These are phyloP conservation scores for Scheffersomyces segobiensis DNA, from an alignment of 1,139 yeast species.

Conservation along the genomic window DNA sequence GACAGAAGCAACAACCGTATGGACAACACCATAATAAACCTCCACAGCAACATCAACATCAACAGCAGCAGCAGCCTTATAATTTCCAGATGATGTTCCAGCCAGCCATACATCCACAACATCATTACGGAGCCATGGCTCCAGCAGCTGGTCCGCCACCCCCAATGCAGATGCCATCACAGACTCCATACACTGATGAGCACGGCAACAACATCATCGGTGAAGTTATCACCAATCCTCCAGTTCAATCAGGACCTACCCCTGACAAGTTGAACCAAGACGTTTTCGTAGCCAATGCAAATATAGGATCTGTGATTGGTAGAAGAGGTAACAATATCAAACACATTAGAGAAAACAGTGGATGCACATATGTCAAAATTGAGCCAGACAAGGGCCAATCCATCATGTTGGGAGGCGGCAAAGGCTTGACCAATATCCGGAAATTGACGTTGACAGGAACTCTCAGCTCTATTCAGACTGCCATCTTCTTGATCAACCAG, in stretches of 20 bases:
- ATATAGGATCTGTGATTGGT: conserved; percentile 85
- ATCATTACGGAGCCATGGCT: conserved; percentile 21
- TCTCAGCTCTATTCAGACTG: conserved; percentile 69
- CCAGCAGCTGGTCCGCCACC: conserved; percentile 14
- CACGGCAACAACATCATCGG: conserved; percentile 48
- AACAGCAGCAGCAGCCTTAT: conserved; percentile 27
- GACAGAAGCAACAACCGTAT: conserved; percentile 9
- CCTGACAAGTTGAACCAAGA: conserved; percentile 64
- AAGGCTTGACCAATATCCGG: conserved; percentile 58
- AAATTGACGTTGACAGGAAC: conserved; percentile 72
- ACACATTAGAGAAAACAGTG: conserved; percentile 74
- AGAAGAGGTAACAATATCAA: conserved; percentile 83
- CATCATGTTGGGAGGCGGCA: conserved; percentile 56
- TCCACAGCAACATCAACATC: conserved; percentile 17
- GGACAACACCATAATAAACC: conserved; percentile 6
- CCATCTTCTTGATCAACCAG: conserved; percentile 75
- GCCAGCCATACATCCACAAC: conserved; percentile 42
- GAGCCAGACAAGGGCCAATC: conserved; percentile 53
- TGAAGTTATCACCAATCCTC: conserved; percentile 44
- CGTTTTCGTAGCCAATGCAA: conserved; percentile 71
- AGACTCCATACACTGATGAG: conserved; percentile 44
- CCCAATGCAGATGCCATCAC: conserved; percentile 28
- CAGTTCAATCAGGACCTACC: conserved; percentile 34
- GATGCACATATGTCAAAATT: conserved; percentile 71
- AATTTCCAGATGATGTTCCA: conserved; percentile 47